These are phyloP conservation scores for Tubosaeta sp. DNA, from an alignment of 768 basidiomycete genomes.

Conservation along the genomic window DNA sequence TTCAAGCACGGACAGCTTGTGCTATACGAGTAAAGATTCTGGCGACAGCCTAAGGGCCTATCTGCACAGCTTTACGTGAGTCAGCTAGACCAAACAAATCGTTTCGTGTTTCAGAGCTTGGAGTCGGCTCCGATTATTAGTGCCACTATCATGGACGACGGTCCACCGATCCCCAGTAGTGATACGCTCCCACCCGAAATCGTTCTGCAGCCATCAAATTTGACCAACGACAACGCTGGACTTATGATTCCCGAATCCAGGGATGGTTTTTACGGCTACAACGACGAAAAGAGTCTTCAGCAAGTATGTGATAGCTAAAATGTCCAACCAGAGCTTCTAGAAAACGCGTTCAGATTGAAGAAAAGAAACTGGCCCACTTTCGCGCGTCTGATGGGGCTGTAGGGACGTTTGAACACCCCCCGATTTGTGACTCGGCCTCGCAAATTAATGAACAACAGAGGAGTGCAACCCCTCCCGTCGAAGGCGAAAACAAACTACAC, in stretches of 20 bases:
- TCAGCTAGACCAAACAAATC: no score
- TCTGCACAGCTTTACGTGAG: no score
- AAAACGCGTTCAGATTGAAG: constrained; percentile 55
- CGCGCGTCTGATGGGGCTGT: constrained; percentile 44
- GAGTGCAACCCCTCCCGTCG: constrained; percentile 18
- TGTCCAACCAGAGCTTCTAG: not conserved
- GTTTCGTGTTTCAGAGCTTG: no score
- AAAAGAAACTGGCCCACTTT: constrained; percentile 65
- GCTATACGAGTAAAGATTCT: no score
- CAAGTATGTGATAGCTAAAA: constrained; percentile 46
- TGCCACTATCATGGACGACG: not conserved
- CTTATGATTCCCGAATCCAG: constrained; percentile 46
- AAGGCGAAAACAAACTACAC: constrained; percentile 37
- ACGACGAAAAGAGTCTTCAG: constrained; percentile 70
- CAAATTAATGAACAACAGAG: constrained; percentile 16
- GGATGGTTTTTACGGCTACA: constrained; percentile 78
- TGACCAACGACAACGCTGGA: constrained; percentile 16
- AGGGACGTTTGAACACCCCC: constrained; percentile 38
- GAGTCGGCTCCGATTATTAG: no score
- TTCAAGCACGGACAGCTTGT: no score
- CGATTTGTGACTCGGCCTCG: constrained; percentile 29
- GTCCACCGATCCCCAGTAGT: not conserved
- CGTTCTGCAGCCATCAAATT: not conserved
- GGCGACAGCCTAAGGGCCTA: no score
- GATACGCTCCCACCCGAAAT: not conserved